A percentile compares a stretch with the other conserved stretches of the same genome.
Evolutionary conservation across 305 asterid genomes (phyloP).

Genomic region (Rubia tinctorum): DNA sequence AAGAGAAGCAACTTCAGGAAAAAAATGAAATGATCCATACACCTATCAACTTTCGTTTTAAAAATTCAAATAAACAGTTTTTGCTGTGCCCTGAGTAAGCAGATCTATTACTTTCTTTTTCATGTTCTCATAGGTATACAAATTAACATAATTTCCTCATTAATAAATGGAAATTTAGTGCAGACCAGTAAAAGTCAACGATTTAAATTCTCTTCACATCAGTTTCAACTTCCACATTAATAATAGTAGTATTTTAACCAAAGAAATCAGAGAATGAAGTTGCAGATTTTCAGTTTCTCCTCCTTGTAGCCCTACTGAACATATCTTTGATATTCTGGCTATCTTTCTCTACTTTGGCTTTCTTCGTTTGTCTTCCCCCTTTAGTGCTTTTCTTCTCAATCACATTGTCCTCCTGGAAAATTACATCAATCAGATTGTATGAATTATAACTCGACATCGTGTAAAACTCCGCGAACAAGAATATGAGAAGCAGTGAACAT

Average conservation of each 20-base stretch:
- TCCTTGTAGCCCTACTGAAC: constrained; percentile 78
- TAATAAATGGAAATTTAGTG: too few species aligned
- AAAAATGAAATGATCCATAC: too few species aligned
- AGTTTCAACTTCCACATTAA: too few species aligned
- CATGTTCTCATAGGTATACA: too few species aligned
- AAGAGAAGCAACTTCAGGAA: too few species aligned
- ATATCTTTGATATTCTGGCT: constrained; percentile 83
- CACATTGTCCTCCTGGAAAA: constrained; percentile 45
- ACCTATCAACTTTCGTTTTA: too few species aligned
- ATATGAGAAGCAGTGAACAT: background rate
- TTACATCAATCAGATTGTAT: background rate
- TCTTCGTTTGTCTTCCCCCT: constrained; percentile 53
- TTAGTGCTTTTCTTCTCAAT: constrained; percentile 39
- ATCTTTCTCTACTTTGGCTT: constrained; percentile 71
- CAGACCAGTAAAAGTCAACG: too few species aligned
- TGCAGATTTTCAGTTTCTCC: constrained; percentile 36
- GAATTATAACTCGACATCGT: background rate
- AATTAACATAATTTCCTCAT: too few species aligned
- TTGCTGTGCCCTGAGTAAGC: too few species aligned
- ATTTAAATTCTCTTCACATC: too few species aligned
- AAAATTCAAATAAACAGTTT: too few species aligned
- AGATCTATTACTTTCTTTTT: too few species aligned
- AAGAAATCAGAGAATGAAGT: background rate
- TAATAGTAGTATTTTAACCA: background rate
- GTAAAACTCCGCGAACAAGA: background rate